A percentile compares a stretch with the other conserved stretches of the same genome.
Conservation (phyloP, 164 flowering plant species). For the Echeveria elegans region DNA sequence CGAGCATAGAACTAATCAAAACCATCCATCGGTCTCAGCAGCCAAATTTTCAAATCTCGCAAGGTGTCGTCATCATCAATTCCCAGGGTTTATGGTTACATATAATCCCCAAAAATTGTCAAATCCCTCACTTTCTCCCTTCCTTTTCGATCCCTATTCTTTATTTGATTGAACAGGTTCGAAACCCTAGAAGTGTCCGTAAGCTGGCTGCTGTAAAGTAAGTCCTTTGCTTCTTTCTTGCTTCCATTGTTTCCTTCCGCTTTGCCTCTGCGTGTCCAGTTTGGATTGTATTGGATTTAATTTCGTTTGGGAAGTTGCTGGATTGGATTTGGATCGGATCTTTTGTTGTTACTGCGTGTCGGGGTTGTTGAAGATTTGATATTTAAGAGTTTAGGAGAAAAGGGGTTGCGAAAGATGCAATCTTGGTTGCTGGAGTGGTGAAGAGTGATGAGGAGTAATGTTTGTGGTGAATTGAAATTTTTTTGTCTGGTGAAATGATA, state of each 20-base stretch:
- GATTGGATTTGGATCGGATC: not conserved
- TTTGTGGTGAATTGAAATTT: not conserved
- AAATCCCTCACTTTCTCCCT: too few species aligned
- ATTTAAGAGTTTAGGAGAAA: not conserved
- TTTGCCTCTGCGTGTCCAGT: not conserved
- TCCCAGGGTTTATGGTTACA: too few species aligned
- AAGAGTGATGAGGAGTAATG: not conserved
- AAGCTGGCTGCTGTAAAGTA: not conserved
- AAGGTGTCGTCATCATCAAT: too few species aligned
- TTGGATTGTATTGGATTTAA: not conserved
- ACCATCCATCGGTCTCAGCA: too few species aligned
- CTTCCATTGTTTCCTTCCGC: not conserved
- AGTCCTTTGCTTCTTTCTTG: not conserved
- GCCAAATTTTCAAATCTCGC: too few species aligned
- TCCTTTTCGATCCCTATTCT: too few species aligned
- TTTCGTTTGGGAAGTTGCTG: not conserved
- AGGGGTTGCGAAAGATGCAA: not conserved
- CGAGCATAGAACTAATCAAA: too few species aligned
- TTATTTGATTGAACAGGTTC: not conserved
- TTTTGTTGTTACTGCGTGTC: not conserved
- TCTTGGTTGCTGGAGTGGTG: not conserved
- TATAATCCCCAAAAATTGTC: too few species aligned
- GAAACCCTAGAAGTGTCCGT: not conserved
- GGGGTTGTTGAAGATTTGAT: not conserved
- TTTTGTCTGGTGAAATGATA: conserved; percentile 17